Base-by-base conservation (phyloP, 1,284 basidiomycete genomes). In the Rhodotorula sp. region DNA sequence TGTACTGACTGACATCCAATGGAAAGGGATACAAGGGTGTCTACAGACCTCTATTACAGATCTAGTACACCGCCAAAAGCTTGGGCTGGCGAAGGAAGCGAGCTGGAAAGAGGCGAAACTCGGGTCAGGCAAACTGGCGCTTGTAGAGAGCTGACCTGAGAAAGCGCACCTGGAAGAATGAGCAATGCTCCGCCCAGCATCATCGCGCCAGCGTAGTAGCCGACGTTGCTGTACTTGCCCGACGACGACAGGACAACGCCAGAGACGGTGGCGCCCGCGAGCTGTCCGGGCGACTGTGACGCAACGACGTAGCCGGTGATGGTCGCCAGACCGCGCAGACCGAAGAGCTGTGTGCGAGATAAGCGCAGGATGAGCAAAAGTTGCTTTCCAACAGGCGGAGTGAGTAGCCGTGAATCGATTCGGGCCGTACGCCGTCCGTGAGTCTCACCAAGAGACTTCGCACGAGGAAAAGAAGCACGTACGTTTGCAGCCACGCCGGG, bases 241-340 rank as follows among this genome's bases (percentile, higher is more conserved):
- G 71, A 55, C 7, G 59, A 54, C 0, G 54, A 50, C 12, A 64
- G 49, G 4, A 77, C 68, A 7, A 69, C 50, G 12, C 76, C 74
- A 1, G 66, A 66, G 17, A 77, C 66, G 5, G 66, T 63, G 1
- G 68, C 73, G 3, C 74, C 74, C 0, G 62, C 59, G 55, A 77
- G 66, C 44, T 77, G 76, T 7, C 71, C 72, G 1, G 69, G 66
- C 2, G 41, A 17, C 44, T 76, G 75, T 13, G 60, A 55, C 3
- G 74, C 65, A n/a, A 76, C 66, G 41, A 66, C 64, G 62, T 72
- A 75, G 1, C 77, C 77, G 1, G 67, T 67, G 25, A 77, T 61
- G 1, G 77, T 76, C 7, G 74, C 73, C 17, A 77, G 67, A 10
- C 73, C 71, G 7, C 70, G 59, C 1, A 74, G 53, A 9, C 77